Evolutionary conservation across 345 rosid genomes (phyloP), one percentile per base, ranked within the genome.

Genomic region (Gossypium thurberi): DNA sequence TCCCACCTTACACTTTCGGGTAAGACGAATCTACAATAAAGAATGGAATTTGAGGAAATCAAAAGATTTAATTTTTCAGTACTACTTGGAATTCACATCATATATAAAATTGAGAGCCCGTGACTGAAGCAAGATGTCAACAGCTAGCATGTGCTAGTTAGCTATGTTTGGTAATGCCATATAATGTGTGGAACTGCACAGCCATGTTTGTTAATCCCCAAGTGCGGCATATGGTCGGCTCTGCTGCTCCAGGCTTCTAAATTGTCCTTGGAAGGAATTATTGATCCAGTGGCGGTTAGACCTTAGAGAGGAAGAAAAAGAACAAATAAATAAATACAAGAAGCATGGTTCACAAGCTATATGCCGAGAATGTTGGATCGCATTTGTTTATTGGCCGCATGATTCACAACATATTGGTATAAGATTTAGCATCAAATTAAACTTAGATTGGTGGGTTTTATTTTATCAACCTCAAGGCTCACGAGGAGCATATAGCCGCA

Each of bases 201-300:
- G 20, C 63, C 63, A 70, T 12, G 73, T 6, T 42, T 55, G 20
- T 70, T 50, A 42, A 55, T 70, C 63, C 51, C 37, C 73, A 55
- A 70, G 46, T 70, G 62, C 73, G 62, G 63, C 63, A 70, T 33
- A 33, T 21, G 73, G 73, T 70, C 51, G 73, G 63, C 51, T 70
- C 63, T 40, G 6, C 62, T 53, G 62, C 18, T 53, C 37, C 12
- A n/a, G 62, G 13, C 51, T 40, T 20, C 73, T 70, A 20, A 23
- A 63, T 63, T 62, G 25, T 63, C 25, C 10, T 33, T 18, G 25
- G 6, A 50, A 7, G 58, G 58, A 50, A 48, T 50, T 50, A 15
- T 68, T 68, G 44, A 50, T 68, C 59, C 25, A 26, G 15, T 18
- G 60, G n/a, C 51, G 26, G 25, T 69, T 69, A 69, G 14, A 17